Conservation (phyloP, 768 basidiomycete species). For the Lactifluus hygrophoroides region DNA sequence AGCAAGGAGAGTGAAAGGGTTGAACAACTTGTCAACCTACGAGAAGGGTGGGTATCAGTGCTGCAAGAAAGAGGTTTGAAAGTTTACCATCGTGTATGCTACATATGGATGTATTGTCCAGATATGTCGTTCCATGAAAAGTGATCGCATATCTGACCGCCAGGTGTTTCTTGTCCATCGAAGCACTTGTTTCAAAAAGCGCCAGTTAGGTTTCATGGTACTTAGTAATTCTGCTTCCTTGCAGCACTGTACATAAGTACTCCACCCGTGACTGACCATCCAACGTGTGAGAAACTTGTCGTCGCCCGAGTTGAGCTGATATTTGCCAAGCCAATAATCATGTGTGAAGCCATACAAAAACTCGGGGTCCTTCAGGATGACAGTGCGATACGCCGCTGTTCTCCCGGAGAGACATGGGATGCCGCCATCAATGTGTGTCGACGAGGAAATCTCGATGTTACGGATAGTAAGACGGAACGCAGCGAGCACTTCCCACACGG, state of each 20-base stretch:
- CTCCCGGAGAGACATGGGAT: slow-evolving; percentile 87
- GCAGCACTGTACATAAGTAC: slow-evolving; percentile 86
- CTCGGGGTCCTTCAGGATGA: slow-evolving; percentile 91
- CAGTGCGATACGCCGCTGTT: slow-evolving; percentile 88
- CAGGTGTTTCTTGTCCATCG: slow-evolving; percentile 94
- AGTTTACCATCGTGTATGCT: slow-evolving; percentile 72
- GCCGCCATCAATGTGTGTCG: slow-evolving; percentile 90
- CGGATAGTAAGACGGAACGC: slow-evolving; percentile 89
- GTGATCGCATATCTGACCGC: slow-evolving; percentile 79
- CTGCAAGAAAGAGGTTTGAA: slow-evolving; percentile 17
- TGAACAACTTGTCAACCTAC: slow-evolving; percentile 78
- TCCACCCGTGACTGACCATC: slow-evolving; percentile 96
- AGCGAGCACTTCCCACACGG: slow-evolving; percentile 92
- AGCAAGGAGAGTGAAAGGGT: slow-evolving; percentile 77
- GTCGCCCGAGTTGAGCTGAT: slow-evolving; percentile 90
- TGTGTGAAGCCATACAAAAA: slow-evolving; percentile 91
- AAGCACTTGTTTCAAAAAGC: slow-evolving; percentile 88
- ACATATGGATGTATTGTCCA: slow-evolving; percentile 85
- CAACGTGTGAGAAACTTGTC: slow-evolving; percentile 93
- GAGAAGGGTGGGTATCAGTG: slow-evolving; percentile 7
- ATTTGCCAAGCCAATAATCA: slow-evolving; percentile 90
- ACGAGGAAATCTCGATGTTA: slow-evolving; percentile 85
- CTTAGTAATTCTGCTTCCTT: slow-evolving; percentile 77
- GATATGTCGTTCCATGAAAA: slow-evolving; percentile 82
- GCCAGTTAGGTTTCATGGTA: slow-evolving; percentile 97